Evolutionary conservation across 306 rosid species (phyloP), one percentile per base, ranked within the genome.

Genomic region (Fragaria ananassa): DNA sequence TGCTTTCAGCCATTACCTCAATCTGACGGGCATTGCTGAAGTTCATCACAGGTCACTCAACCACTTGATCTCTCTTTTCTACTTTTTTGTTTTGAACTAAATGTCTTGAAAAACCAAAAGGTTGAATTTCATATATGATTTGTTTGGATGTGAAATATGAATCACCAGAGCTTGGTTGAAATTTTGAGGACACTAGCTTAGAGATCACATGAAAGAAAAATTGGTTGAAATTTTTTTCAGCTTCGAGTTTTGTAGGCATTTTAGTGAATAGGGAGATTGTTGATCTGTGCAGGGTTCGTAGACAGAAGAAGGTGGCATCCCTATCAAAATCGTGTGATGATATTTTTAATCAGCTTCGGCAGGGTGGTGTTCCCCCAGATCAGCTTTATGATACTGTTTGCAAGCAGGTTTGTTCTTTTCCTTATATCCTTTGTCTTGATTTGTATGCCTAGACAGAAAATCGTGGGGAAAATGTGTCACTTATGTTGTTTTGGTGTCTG

Each of bases 21-120:
- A 87, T 80, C 77, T 93, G 86, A 91, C 84, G 90, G 94, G 98
- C 50, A 89, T 93, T 77, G 98, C 98, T 39, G 98, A 93, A 83
- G 92, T 97, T 49, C 97, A 93, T 81, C 98, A 93, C 76, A 85
- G 96, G 97, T 93, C 61, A 58, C 91, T 21, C 81, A 76, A 23
- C 63, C 44, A 60, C 64, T 41, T 54, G 27, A 21, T 45, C 35
- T 41, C 15, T 62, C 42, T 60, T 18, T 17, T 18, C 19, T 19
- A n/a, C 4, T 56, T 21, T 56, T 21, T n/a, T 56, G 31, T 29
- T 31, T 31, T 31, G 2, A 31, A 50, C 35, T 58, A 8, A 58
- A n/a, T 10, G 4, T 21, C n/a, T 42, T 25, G 8, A 8, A n/a
- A 67, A n/a, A 8, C 10, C 18, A 8, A 66, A 39, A 67, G 17